A percentile compares a stretch with the other conserved stretches of the same genome.
Evolutionary conservation across 2,329 filamentous ascomycete species (phyloP).

Genomic region (Dactylellina haptotyla): DNA sequence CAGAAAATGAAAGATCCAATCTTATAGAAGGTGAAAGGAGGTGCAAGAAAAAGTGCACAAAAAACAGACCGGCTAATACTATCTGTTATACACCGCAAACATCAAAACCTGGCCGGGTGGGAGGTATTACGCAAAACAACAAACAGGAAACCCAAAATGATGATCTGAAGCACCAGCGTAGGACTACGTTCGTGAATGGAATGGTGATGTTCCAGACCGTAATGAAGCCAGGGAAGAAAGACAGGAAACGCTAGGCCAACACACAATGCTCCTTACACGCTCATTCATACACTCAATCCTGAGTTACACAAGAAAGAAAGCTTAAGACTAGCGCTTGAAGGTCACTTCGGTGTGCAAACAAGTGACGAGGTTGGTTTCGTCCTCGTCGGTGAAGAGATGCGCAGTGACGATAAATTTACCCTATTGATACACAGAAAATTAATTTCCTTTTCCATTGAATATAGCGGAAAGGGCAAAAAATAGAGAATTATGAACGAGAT

Average conservation of each 20-base stretch:
- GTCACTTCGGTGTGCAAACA: conserved; percentile 81
- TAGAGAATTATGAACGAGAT: background rate
- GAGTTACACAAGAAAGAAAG: too few species aligned
- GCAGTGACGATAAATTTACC: conserved; percentile 90
- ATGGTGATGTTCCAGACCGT: too few species aligned
- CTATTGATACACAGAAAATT: conserved; percentile 63
- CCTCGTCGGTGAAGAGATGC: conserved; percentile 80
- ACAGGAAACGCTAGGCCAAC: too few species aligned
- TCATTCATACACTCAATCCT: too few species aligned
- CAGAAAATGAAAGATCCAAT: background rate
- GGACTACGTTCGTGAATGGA: too few species aligned
- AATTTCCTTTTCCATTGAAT: background rate
- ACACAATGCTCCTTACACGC: too few species aligned
- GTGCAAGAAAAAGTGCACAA: background rate
- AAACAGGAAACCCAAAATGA: background rate
- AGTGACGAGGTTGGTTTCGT: conserved; percentile 80
- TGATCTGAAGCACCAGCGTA: background rate
- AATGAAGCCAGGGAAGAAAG: too few species aligned
- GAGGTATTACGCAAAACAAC: background rate
- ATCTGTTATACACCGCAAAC: conserved; percentile 21
- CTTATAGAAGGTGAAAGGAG: background rate
- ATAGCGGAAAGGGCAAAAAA: background rate
- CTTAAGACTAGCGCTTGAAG: conserved; percentile 67
- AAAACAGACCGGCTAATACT: conserved; percentile 1
- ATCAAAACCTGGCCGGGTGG: too few species aligned